Conservation (phyloP, 495 filamentous ascomycete genomes). For the Penicillium argentinense region DNA sequence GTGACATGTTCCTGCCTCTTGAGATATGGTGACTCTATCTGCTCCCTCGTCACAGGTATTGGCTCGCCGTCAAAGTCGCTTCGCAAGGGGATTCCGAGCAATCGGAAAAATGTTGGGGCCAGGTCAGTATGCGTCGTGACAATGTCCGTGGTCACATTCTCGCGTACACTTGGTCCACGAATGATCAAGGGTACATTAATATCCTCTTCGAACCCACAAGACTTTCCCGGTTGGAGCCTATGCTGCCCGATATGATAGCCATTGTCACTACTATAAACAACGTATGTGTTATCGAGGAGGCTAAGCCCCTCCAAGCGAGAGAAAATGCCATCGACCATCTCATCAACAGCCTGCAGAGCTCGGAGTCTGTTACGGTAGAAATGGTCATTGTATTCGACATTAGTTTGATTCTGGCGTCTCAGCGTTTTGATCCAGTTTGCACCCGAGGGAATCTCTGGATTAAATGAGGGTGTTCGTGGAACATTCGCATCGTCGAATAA, state of each 20-base stretch:
- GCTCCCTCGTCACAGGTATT: conserved; percentile 39
- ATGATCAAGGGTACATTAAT: conserved; percentile 60
- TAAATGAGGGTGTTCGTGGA: conserved; percentile 6
- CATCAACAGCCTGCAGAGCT: too few relatives aligned
- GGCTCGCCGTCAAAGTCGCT: conserved; percentile 53
- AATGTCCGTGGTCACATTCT: conserved; percentile 21
- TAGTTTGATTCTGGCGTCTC: too few relatives aligned
- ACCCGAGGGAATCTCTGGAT: too few relatives aligned
- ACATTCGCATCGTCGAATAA: conserved; percentile 8
- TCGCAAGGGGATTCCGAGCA: conserved; percentile 34
- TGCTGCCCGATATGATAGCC: conserved; percentile 70
- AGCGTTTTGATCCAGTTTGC: too few relatives aligned
- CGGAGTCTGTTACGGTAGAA: too few relatives aligned
- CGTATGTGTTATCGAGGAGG: conserved; percentile 60
- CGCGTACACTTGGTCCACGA: conserved; percentile 52
- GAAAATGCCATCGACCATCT: conserved; percentile 52
- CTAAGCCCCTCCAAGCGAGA: conserved; percentile 39
- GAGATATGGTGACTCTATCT: neutral
- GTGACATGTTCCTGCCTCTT: conserved; percentile 50
- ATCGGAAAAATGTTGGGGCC: conserved; percentile 57
- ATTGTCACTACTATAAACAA: conserved; percentile 67
- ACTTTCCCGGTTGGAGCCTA: conserved; percentile 63
- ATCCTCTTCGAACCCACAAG: conserved; percentile 64
- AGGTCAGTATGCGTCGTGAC: conserved; percentile 64
- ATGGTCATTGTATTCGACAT: too few relatives aligned